A percentile compares a stretch with the other conserved stretches of the same genome.
These are phyloP conservation scores for Boletus mariae DNA, from an alignment of 1,284 basidiomycete species.

Conservation along the genomic window DNA sequence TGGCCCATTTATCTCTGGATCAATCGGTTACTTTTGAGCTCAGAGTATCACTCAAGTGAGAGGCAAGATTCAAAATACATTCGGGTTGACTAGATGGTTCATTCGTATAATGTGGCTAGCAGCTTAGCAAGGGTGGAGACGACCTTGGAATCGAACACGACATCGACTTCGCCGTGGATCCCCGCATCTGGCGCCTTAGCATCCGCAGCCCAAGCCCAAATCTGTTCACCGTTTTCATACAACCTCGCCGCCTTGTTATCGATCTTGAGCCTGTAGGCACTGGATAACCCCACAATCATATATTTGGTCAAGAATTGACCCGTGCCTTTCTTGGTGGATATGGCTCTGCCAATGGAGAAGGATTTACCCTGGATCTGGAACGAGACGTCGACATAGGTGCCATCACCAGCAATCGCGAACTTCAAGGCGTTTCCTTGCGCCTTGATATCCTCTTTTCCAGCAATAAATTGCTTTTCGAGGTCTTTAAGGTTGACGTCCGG, in stretches of 20 bases:
- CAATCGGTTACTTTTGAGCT: too few species aligned
- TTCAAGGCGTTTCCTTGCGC: background rate
- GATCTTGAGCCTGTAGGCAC: background rate
- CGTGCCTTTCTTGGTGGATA: background rate
- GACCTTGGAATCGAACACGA: background rate
- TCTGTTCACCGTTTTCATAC: background rate
- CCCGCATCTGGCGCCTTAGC: background rate
- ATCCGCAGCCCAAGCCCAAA: background rate
- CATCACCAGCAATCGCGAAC: background rate
- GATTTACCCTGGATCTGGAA: background rate
- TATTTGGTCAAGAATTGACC: background rate
- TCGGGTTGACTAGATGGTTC: background rate
- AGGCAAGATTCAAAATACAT: background rate
- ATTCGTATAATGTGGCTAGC: background rate
- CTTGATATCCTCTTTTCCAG: background rate
- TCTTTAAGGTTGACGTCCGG: background rate
- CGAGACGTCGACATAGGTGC: background rate
- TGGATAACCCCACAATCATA: background rate
- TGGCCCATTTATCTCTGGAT: too few species aligned
- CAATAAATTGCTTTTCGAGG: background rate
- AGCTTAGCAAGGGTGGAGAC: background rate
- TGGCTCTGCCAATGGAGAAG: background rate
- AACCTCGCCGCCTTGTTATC: background rate
- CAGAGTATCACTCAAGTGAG: background rate
- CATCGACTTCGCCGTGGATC: background rate